Base-by-base conservation (phyloP, 2,329 filamentous ascomycete species). In the Sporothrix dimorphospora region DNA sequence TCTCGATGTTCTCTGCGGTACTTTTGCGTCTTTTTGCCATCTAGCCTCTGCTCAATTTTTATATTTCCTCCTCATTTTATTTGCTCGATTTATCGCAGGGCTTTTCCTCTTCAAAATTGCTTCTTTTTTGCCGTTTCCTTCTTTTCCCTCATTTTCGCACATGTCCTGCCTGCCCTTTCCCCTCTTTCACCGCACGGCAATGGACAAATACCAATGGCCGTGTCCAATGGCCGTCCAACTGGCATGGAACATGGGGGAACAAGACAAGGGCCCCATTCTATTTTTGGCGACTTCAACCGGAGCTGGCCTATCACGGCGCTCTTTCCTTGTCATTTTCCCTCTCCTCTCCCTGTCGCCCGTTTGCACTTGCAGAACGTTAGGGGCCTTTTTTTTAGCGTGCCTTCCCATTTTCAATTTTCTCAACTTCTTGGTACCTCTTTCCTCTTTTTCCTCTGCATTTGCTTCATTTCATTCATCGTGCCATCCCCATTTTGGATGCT, bases 161-260 rank as follows among this genome's bases (percentile, higher is more conserved):
- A 24, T 45, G 42, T 8, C 16, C 42, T 12, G 53, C 16, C 42
- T 12, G 53, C 19, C 24, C 6, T 59, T 65, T 30, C 61, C 63
- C 21, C 63, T 49, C 63, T 49, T 34, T 49, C 42, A 45, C 27
- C 38, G 40, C 59, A 65, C 59, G 59, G 59, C 59, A 65, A 65
- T 65, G 59, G 57, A 65, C 21, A 42, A 65, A 65, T 42, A 24
- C 11, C 34, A 65, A 65, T 45, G 59, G 38, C 59, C 59, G 59
- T 45, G 38, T 65, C 38, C 38, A 65, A 65, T 14, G 34, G 6
- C 59, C 38, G 27, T 27, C 12, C 38, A 45, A 65, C 19, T n/a
- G 63, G 27, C 63, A 21, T 49, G 42, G 63, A 45, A 30, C 38
- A 45, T 45, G 38, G 59, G 34, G 57, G n/a, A 38, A 1, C n/a